These are phyloP conservation scores for Linum lewisii DNA, from an alignment of 345 rosid genomes.

Conservation along the genomic window DNA sequence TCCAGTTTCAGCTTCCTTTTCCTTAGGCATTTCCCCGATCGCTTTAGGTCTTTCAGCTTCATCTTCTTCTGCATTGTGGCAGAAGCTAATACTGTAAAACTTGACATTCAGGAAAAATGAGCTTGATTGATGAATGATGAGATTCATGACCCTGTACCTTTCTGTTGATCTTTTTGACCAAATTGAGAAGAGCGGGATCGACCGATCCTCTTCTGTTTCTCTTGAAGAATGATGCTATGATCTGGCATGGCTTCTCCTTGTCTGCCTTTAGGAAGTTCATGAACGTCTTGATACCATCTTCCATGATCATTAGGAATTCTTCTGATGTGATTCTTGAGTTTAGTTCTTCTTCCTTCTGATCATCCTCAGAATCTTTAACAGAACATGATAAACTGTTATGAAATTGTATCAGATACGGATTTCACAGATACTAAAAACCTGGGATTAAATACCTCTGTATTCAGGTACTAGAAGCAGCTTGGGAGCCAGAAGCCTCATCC, in stretches of 20 bases:
- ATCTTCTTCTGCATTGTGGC: constrained; percentile 50
- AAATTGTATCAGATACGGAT: too few relatives aligned
- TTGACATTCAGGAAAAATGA: background rate
- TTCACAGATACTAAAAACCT: too few relatives aligned
- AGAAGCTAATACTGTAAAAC: background rate
- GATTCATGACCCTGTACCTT: constrained; percentile 41
- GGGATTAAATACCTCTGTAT: too few relatives aligned
- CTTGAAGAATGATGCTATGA: constrained; percentile 56
- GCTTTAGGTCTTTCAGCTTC: constrained; percentile 70
- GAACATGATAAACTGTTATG: too few relatives aligned
- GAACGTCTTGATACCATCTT: constrained; percentile 84
- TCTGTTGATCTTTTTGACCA: constrained; percentile 72
- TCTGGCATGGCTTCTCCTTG: constrained; percentile 62
- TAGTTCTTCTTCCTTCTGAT: constrained; percentile 46
- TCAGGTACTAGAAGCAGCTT: constrained; percentile 87
- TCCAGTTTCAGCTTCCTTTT: constrained; percentile 54
- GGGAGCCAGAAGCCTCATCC: constrained; percentile 62
- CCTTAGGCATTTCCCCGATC: constrained; percentile 60
- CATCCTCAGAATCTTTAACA: constrained; percentile 48
- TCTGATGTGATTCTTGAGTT: constrained; percentile 65
- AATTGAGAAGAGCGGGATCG: constrained; percentile 70
- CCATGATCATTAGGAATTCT: constrained; percentile 79
- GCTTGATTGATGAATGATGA: background rate
- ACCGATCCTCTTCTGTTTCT: constrained; percentile 52
- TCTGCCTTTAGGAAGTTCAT: constrained; percentile 91